phyloP scores from a whole-genome alignment of 129 eudicot genomes.

The Tagetes patula region DNA sequence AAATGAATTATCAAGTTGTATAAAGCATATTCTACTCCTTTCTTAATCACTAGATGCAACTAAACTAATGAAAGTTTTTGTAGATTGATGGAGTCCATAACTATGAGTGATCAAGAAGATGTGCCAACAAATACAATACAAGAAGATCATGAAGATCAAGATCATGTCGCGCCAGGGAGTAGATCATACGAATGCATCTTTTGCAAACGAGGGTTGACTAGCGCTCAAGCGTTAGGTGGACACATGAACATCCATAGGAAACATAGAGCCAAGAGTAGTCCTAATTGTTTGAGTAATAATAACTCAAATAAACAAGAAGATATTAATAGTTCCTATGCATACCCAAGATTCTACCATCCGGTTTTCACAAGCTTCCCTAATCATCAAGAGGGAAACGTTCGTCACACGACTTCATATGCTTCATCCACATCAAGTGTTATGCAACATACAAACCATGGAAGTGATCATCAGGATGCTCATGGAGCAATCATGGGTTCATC shows the following conservation, averaged over 20 bases:
- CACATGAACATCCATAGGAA: constrained; percentile 86
- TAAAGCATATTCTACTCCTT: constrained; percentile 19
- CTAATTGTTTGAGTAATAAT: constrained; percentile 14
- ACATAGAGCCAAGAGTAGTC: constrained; percentile 54
- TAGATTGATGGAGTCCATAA: constrained; percentile 35
- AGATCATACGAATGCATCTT: constrained; percentile 75
- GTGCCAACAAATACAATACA: constrained; percentile 29
- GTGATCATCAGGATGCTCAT: constrained; percentile 3
- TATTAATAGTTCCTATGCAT: constrained; percentile 18
- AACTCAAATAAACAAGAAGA: constrained; percentile 34
- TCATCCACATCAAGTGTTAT: constrained; percentile 35
- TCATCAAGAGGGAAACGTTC: constrained; percentile 25
- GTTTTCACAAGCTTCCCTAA: constrained; percentile 36
- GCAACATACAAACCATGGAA: not conserved
- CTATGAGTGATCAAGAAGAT: constrained; percentile 28
- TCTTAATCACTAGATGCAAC: constrained; percentile 17
- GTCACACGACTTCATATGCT: constrained; percentile 19
- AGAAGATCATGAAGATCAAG: constrained; percentile 46
- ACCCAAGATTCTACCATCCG: constrained; percentile 46
- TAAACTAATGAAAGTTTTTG: not conserved
- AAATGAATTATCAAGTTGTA: not conserved
- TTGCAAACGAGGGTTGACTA: constrained; percentile 81
- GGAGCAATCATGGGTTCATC: constrained; percentile 24
- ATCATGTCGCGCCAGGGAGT: constrained; percentile 15
- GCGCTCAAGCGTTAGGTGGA: constrained; percentile 85